phyloP scores from a whole-genome alignment of 306 rosid genomes.

The Sesbania bispinosa region DNA sequence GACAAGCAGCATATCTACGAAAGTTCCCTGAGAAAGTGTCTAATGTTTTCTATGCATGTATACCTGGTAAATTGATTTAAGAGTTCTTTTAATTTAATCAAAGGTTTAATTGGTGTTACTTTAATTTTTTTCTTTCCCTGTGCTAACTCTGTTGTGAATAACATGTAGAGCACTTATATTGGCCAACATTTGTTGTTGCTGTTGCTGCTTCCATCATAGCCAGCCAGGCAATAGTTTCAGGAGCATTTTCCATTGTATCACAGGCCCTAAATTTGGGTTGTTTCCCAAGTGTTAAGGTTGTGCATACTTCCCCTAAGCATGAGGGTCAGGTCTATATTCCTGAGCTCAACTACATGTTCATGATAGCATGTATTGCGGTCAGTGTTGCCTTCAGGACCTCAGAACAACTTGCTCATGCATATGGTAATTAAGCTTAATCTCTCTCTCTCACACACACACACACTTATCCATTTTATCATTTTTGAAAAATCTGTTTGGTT shows the following conservation, averaged over 20 bases:
- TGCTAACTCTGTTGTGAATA: not conserved
- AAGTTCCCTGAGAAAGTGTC: constrained; percentile 6
- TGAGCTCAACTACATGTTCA: constrained; percentile 53
- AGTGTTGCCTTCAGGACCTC: constrained; percentile 49
- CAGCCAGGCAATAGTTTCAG: constrained; percentile 81
- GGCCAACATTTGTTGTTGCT: constrained; percentile 75
- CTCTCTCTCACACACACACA: not conserved
- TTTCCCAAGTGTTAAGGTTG: constrained; percentile 61
- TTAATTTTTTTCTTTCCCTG: not conserved
- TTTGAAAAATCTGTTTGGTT: too few relatives aligned
- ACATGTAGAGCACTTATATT: constrained; percentile 49
- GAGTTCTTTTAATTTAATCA: not conserved
- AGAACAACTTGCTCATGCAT: constrained; percentile 54
- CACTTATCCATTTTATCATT: not conserved
- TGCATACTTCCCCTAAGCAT: constrained; percentile 61
- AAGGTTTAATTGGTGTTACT: not conserved
- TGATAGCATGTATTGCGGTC: constrained; percentile 53
- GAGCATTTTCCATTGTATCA: constrained; percentile 60
- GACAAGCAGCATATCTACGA: constrained; percentile 37
- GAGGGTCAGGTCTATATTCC: constrained; percentile 78
- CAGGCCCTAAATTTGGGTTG: constrained; percentile 61
- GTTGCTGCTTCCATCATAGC: constrained; percentile 68
- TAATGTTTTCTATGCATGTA: constrained; percentile 14
- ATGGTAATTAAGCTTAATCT: constrained; percentile 35
- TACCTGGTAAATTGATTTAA: constrained; percentile 23